phyloP scores from a whole-genome alignment of 73 alveolate species.

The Paramecium sexaurelia region DNA sequence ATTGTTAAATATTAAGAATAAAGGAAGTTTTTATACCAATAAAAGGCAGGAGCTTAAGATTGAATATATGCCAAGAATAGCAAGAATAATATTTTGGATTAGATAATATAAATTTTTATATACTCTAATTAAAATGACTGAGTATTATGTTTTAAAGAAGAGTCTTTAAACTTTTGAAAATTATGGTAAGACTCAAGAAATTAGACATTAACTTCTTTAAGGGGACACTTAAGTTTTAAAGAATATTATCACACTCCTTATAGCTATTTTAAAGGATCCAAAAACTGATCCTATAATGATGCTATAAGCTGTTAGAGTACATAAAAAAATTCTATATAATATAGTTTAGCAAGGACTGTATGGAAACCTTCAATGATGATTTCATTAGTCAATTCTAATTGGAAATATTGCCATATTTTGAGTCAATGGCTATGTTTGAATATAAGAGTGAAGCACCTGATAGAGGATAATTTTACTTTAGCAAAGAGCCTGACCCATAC shows the following conservation, averaged over 20 bases:
- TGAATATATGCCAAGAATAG: too few species aligned
- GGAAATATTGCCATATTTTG: constrained; percentile 1
- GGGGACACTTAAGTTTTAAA: background rate
- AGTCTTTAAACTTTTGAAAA: background rate
- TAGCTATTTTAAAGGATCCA: constrained; percentile 10
- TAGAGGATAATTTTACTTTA: background rate
- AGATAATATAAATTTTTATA: too few species aligned
- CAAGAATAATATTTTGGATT: too few species aligned
- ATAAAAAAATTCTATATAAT: background rate
- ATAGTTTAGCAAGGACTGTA: constrained; percentile 25
- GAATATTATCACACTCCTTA: background rate
- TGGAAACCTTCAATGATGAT: constrained; percentile 42
- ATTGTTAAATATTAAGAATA: too few species aligned
- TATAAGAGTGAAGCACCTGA: background rate
- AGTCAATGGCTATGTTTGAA: constrained; percentile 17
- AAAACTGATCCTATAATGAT: constrained; percentile 24
- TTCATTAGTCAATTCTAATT: constrained; percentile 15
- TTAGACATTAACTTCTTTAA: background rate
- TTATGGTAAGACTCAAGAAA: constrained; percentile 30
- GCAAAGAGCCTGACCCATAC: constrained; percentile 19
- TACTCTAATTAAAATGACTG: constrained; percentile 27
- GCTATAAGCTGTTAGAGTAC: constrained; percentile 36
- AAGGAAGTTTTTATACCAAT: too few species aligned
- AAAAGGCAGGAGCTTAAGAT: too few species aligned
- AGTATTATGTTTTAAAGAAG: background rate